Conservation (phyloP, 192 early-diverging fungal species). For the Coemansia sp. region DNA sequence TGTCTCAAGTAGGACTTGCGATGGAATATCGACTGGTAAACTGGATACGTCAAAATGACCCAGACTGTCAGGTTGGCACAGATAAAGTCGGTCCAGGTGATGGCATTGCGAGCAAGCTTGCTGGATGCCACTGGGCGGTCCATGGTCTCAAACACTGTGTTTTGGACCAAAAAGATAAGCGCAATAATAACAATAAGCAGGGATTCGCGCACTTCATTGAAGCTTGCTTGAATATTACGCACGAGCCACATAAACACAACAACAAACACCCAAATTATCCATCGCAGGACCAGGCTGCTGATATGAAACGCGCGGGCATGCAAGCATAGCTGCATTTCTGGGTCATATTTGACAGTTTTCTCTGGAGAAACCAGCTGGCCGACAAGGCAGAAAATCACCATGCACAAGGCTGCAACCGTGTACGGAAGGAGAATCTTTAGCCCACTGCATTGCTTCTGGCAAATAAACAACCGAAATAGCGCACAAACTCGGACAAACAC, state of each 20-base stretch:
- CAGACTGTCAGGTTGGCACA: slow-evolving; percentile 32
- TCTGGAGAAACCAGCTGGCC: slow-evolving; percentile 10
- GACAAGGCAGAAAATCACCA: slow-evolving; percentile 49
- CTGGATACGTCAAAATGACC: slow-evolving; percentile 33
- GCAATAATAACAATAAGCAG: slow-evolving; percentile 24
- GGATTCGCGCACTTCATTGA: slow-evolving; percentile 40
- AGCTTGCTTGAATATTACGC: slow-evolving; percentile 43
- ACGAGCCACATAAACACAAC: slow-evolving; percentile 19
- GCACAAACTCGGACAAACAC: slow-evolving; percentile 35
- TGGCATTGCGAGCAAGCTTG: slow-evolving; percentile 10
- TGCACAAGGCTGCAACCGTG: slow-evolving; percentile 44
- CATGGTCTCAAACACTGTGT: slow-evolving; percentile 15
- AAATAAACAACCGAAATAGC: slow-evolving; percentile 41
- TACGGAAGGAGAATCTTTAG: slow-evolving; percentile 6
- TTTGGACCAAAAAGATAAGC: slow-evolving; percentile 21
- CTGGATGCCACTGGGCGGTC: slow-evolving; percentile 9
- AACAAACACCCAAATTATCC: slow-evolving; percentile 7
- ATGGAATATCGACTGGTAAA: slow-evolving; percentile 43
- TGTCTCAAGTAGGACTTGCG: slow-evolving; percentile 25
- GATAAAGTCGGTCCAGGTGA: slow-evolving; percentile 27
- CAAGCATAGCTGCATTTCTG: slow-evolving; percentile 1
- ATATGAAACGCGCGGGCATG: not conserved
- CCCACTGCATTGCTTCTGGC: slow-evolving; percentile 28
- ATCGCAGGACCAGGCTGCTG: slow-evolving; percentile 3
- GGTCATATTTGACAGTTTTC: slow-evolving; percentile 1